Evolutionary conservation across 1,284 basidiomycete species (phyloP).

Genomic region (Cryptococcus wingfieldii): DNA sequence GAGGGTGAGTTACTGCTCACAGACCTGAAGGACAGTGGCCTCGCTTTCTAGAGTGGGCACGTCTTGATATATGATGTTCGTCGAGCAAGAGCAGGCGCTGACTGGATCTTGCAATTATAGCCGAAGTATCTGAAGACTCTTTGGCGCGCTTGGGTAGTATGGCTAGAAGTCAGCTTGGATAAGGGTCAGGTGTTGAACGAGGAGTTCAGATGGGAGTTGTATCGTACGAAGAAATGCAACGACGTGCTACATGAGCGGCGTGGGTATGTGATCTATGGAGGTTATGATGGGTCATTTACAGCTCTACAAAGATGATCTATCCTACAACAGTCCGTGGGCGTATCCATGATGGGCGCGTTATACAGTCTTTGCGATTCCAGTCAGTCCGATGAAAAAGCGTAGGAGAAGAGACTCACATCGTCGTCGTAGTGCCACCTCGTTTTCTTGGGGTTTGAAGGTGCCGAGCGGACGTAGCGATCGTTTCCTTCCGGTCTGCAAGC

Average conservation of each 20-base stretch:
- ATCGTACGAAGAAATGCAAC: neutral
- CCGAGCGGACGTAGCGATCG: conserved; percentile 42
- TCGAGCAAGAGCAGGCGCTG: neutral
- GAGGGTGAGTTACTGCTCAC: conserved; percentile 48
- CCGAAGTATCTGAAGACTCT: conserved; percentile 45
- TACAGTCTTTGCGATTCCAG: neutral
- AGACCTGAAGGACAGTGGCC: conserved; percentile 19
- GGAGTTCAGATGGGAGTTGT: neutral
- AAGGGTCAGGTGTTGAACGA: neutral
- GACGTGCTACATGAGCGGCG: neutral
- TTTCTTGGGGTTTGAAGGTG: conserved; percentile 45
- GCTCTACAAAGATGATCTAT: neutral
- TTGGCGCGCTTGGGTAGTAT: conserved; percentile 43
- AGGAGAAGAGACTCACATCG: conserved; percentile 34
- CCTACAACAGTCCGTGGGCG: neutral
- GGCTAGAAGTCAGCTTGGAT: conserved; percentile 4
- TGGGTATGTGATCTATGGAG: neutral
- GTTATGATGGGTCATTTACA: neutral
- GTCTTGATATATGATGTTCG: neutral
- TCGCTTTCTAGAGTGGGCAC: conserved; percentile 6
- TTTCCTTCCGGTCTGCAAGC: conserved; percentile 44
- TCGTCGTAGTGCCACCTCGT: conserved; percentile 47
- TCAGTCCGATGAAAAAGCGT: neutral
- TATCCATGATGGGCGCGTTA: neutral
- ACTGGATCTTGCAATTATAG: conserved; percentile 16